phyloP scores from a whole-genome alignment of 2,329 filamentous ascomycete genomes.

The Lomentospora prolificans region DNA sequence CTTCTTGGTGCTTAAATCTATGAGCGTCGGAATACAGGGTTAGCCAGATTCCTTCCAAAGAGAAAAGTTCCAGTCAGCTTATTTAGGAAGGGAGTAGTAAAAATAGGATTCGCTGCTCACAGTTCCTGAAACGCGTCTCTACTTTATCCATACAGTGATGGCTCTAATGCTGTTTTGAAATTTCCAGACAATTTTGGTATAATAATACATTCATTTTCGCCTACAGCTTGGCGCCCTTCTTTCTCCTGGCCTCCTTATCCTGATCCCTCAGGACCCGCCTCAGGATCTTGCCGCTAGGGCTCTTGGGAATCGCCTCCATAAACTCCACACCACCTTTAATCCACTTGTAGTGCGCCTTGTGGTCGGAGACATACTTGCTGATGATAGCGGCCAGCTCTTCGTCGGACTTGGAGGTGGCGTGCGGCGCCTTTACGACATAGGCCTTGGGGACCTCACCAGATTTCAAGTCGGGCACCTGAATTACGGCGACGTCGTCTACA shows the following conservation, averaged over 20 bases:
- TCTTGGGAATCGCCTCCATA: conserved; percentile 51
- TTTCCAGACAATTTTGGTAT: too few species aligned
- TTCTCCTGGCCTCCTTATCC: conserved; percentile 53
- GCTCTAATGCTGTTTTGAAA: too few species aligned
- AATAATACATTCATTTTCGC: background rate
- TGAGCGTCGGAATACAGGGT: too few species aligned
- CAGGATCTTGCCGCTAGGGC: conserved; percentile 55
- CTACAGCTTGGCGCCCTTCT: conserved; percentile 50
- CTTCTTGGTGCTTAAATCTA: too few species aligned
- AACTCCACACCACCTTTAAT: conserved; percentile 44
- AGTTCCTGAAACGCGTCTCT: too few species aligned
- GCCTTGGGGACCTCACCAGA: conserved; percentile 59
- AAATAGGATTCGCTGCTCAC: too few species aligned
- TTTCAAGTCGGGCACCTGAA: conserved; percentile 54
- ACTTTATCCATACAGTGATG: too few species aligned
- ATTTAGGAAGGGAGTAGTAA: too few species aligned
- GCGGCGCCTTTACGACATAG: conserved; percentile 49
- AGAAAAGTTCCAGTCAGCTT: too few species aligned
- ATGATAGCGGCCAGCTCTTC: conserved; percentile 26
- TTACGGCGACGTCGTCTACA: conserved; percentile 72
- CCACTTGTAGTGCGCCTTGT: conserved; percentile 50
- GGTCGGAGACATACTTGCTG: conserved; percentile 41
- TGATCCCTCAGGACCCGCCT: conserved; percentile 53
- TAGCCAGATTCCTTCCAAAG: too few species aligned
- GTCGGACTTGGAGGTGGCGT: conserved; percentile 24